These are phyloP conservation scores for Waltergamsia citrina DNA, from an alignment of 2,329 filamentous ascomycete genomes.

Conservation along the genomic window DNA sequence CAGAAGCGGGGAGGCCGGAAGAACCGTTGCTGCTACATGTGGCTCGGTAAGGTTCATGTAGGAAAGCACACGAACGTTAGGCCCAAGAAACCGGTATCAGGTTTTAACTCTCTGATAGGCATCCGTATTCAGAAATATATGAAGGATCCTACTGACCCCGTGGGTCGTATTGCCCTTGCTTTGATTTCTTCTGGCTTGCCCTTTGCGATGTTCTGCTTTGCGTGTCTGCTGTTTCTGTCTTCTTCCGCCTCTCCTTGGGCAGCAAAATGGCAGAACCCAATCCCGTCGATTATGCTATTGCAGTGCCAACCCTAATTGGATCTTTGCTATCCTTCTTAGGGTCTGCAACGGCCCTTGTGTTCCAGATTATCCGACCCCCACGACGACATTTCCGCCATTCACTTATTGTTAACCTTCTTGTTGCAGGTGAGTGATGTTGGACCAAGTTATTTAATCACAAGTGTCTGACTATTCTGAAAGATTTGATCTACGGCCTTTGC, in stretches of 20 bases:
- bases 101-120: no score
- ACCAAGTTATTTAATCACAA: not conserved
- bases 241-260: not conserved
- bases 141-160: not conserved
- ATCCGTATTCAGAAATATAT: no score
- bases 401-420: constrained; percentile 5
- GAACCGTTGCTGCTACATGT: no score
- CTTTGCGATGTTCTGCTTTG: no score
- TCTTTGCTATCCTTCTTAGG: constrained; percentile 7
- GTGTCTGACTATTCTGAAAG: not conserved
- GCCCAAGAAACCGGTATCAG: no score
- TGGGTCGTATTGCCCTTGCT: not conserved
- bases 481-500: constrained; percentile 7
- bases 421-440: constrained; percentile 4
- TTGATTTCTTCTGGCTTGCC: no score
- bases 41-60: no score
- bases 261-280: not conserved
- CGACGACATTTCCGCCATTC: constrained; percentile 5
- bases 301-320: constrained; percentile 6
- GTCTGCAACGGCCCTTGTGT: constrained; percentile 6
- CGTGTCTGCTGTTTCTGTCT: not conserved
- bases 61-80: no score
- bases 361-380: constrained; percentile 6
- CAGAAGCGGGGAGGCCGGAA: no score
- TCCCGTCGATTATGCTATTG: constrained; percentile 5